Evolutionary conservation across 108 stramenopile species (phyloP).

Genomic region (Skeletonema tropicum): DNA sequence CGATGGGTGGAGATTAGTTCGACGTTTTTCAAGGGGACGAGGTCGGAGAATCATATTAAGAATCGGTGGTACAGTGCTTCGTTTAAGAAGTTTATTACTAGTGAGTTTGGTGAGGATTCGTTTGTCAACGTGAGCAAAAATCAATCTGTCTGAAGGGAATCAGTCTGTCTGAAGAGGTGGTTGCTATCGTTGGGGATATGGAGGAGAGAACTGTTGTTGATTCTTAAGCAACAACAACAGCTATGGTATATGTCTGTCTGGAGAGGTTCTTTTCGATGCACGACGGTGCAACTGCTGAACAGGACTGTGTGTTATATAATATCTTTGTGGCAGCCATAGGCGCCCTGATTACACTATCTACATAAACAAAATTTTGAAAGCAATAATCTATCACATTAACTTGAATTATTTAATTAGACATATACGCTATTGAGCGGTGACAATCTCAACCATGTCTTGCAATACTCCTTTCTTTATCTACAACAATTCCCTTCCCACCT

Average conservation of each 20-base stretch:
- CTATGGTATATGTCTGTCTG: no score
- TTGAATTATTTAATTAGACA: neutral
- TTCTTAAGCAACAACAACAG: no score
- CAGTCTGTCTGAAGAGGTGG: neutral
- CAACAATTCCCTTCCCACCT: neutral
- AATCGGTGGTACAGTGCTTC: constrained; percentile 91
- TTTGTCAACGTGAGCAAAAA: neutral
- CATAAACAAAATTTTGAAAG: neutral
- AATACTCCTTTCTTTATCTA: no score
- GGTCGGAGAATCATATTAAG: constrained; percentile 92
- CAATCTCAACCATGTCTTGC: neutral
- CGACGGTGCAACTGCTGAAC: no score
- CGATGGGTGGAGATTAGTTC: constrained; percentile 90
- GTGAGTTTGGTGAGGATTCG: constrained; percentile 65
- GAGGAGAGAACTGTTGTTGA: no score
- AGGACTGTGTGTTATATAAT: no score
- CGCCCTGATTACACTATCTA: neutral
- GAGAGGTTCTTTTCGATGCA: no score
- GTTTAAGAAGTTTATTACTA: constrained; percentile 83
- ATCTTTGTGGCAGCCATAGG: neutral
- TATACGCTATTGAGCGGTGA: neutral
- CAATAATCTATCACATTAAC: neutral
- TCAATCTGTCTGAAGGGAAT: neutral
- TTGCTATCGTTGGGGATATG: neutral
- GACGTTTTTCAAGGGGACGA: constrained; percentile 72